Evolutionary conservation across 345 rosid genomes (phyloP).

Genomic region (Syzygium aqueum): DNA sequence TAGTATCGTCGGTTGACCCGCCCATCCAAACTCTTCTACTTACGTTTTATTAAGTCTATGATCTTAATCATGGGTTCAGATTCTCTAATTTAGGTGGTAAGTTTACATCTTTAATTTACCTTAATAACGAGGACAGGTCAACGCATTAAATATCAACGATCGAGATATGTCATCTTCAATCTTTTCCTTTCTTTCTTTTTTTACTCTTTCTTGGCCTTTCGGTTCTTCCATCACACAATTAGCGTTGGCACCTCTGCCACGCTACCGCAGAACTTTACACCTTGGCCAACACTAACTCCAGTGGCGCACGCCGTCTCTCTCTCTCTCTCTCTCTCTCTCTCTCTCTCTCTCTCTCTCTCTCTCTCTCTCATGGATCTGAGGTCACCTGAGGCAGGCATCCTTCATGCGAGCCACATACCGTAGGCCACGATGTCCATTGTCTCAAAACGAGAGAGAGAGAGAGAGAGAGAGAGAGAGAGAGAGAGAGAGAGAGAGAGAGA

Average conservation of each 20-base stretch:
- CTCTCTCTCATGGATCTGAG: not conserved
- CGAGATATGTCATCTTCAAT: not conserved
- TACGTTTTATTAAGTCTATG: not conserved
- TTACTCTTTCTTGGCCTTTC: not conserved
- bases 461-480: not conserved
- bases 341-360: not conserved
- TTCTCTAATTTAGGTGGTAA: not conserved
- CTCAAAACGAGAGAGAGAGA: not conserved
- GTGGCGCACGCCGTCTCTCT: not conserved
- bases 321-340: not conserved
- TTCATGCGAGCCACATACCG: not conserved
- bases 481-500: not conserved
- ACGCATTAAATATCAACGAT: not conserved
- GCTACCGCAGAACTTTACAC: not conserved
- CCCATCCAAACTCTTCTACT: not conserved
- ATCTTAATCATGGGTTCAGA: not conserved
- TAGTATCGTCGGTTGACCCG: not conserved
- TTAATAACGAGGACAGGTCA: not conserved
- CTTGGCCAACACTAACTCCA: not conserved
- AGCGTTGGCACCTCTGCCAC: not conserved
- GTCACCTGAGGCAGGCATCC: not conserved
- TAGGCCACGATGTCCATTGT: not conserved
- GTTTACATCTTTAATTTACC: not conserved
- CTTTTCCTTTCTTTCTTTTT: not conserved
- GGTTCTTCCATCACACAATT: not conserved